Base-by-base conservation (phyloP, 2,329 filamentous ascomycete genomes). In the Capronia coronata region DNA sequence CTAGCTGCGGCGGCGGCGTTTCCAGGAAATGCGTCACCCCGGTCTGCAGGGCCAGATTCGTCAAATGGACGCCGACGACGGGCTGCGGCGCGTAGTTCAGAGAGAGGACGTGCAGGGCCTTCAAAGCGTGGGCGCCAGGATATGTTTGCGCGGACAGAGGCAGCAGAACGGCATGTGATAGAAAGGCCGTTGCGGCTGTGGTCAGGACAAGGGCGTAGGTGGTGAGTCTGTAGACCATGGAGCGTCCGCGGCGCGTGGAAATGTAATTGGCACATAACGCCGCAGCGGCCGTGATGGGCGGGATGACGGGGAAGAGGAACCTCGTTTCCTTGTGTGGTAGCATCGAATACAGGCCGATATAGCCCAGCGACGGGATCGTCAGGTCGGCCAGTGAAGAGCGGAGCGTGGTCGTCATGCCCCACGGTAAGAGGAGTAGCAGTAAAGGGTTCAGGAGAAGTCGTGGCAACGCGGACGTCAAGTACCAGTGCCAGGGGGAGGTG, bases 281-380 rank as follows among this genome's bases (percentile, higher is more conserved):
- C 0, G 88, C 84, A 2, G 83, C 78, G 9, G 84, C 84, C 0
- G 90, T 95, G 23, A 97, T 71, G 0, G 84, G 76, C 0, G 93
- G 93, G 19, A 94, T 75, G 45, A 81, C 76, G 69, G 97, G 97
- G 61, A 97, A 82, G 59, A 98, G 83, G 73, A 98, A 98, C 14
- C 93, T 86, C 65, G 89, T 86, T 70, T 98, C 93, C 66, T 98
- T 98, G 71, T 98, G 93, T 0, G 91, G 90, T 54, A 95, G 85
- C 43, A 88, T 61, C 56, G 88, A 95, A 73, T 95, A 97, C 37
- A 94, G 67, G 3, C 76, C 76, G 16, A 94, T 75, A 66, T 90
- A 98, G 23, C 78, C 67, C 1, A 94, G 58, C 8, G 79, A 76
- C 0, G 93, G 89, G 2, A 83, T 60, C 2, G 86, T 60, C 7